Evolutionary conservation across 148 eudicot genomes (phyloP), one percentile per base, ranked within the genome.

Genomic region (Amaranthus palmeri): DNA sequence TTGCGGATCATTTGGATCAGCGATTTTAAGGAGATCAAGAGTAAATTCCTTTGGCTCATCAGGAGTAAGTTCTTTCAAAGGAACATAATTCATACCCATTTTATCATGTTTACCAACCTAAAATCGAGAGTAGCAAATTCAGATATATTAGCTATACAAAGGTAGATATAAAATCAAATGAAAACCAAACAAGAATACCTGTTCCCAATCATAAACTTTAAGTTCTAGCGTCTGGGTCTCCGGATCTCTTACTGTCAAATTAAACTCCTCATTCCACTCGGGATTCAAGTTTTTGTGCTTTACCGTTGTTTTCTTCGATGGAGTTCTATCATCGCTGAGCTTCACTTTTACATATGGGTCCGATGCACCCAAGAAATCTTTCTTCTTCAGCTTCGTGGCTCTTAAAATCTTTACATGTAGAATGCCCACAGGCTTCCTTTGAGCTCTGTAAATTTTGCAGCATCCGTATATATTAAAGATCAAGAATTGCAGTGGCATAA

Each of bases 251-350:
- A 92, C 90, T 66, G 83, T 80, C 77, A 92, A 4, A 46, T 84
- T 85, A 71, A 86, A 90, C 15, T 90, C 96, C 77, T 92, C 93
- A 67, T 92, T 90, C 98, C 98, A 92, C 72, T 92, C 96, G 43
- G 98, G 98, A 65, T 92, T 92, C 75, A 92, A 82, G 78, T 85
- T 92, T 83, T 85, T 90, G 77, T 85, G 92, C 83, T 88, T 92
- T 76, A 92, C 96, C 0, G 83, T 65, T 25, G 98, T 92, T 73
- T 92, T 92, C 87, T 90, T 90, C 14, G 97, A 90, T 49, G 93
- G 96, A 67, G 86, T 85, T 85, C 81, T 87, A 58, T 84, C 83
- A 14, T 92, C 98, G 9, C 93, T 88, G 68, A 92, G 87, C 80
- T 90, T 92, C 46, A 92, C 47, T 78, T 90, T 92, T 76, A 88